These are phyloP conservation scores for Colletotrichum tropicicola DNA, from an alignment of 2,329 filamentous ascomycete genomes.

Conservation along the genomic window DNA sequence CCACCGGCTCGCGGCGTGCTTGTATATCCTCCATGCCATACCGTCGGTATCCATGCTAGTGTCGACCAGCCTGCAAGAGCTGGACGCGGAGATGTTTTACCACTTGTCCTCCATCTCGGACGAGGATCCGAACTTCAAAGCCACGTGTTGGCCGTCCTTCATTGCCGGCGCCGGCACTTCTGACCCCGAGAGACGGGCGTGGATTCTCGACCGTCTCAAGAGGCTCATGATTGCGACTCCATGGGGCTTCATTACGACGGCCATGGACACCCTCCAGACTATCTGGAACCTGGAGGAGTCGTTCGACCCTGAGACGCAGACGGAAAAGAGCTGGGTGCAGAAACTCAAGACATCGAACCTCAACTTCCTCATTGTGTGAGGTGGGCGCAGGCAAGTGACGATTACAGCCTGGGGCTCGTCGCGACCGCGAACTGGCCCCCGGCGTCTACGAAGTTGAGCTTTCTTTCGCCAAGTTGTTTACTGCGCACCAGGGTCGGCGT, in stretches of 20 bases:
- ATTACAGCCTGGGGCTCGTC: neutral
- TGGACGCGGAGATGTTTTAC: slow-evolving; percentile 55
- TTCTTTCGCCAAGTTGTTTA: neutral
- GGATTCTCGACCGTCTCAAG: slow-evolving; percentile 57
- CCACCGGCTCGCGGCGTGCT: slow-evolving; percentile 53
- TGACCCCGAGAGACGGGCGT: slow-evolving; percentile 50
- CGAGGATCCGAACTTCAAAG: slow-evolving; percentile 63
- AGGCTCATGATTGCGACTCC: slow-evolving; percentile 50
- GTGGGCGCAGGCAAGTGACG: neutral
- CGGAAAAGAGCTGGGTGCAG: slow-evolving; percentile 51
- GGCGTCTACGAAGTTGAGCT: slow-evolving; percentile 11
- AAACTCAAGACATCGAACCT: slow-evolving; percentile 50
- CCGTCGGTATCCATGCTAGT: slow-evolving; percentile 39
- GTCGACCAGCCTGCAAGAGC: slow-evolving; percentile 38
- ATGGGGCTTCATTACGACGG: slow-evolving; percentile 59
- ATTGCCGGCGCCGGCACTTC: slow-evolving; percentile 62
- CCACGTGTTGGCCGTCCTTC: slow-evolving; percentile 65
- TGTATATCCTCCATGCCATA: slow-evolving; percentile 55
- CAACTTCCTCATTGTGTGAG: slow-evolving; percentile 54
- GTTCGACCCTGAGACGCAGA: slow-evolving; percentile 26
- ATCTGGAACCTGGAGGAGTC: slow-evolving; percentile 48
- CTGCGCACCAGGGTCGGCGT: slow-evolving; percentile 57
- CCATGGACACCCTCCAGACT: slow-evolving; percentile 52
- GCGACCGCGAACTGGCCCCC: slow-evolving; percentile 25
- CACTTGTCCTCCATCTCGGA: slow-evolving; percentile 57